Base-by-base conservation (phyloP, 1,139 yeast species). In the Saccharomyces hybrid region DNA sequence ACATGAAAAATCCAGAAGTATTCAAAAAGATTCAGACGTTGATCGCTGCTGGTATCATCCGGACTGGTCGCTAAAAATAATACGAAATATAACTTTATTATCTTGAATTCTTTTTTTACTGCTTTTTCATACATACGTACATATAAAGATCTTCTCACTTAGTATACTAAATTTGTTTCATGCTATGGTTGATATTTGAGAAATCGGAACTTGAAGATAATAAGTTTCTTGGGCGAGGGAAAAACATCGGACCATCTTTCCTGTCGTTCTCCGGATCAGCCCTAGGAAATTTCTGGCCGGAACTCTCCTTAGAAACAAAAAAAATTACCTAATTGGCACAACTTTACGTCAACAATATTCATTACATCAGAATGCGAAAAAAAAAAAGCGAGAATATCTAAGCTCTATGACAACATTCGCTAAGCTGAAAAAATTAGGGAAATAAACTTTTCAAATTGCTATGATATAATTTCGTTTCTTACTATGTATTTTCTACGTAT, bases 21-120 rank as follows among this genome's bases (percentile, higher is more conserved):
- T 82, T 84, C 66, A 85, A 84, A 73, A 95, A 93, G 82, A 84
- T 95, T 67, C 87, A 88, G 71, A 81, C 88, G 68, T 81, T 95
- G 73, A 86, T 91, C 70, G 96, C 97, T 56, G 97, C 99, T 32
- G 99, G 99, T 70, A 89, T 95, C 56, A 91, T 95, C 69, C 87
- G 97, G 73, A 90, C 97, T 31, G 67, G 67, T 51, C 55, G 48
- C 26, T 51, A 31, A 34, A n/a, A 32, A 5, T 20, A 26, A 46
- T 23, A 26, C 8, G 25, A 13, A 26, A 13, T 13, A 11, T 46
- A 13, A 14, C 20, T 4, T 25, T n/a, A 11, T 38, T 38, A 16
- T 9, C n/a, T 5, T 31, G n/a, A n/a, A n/a, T 38, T 38, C 16
- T 38, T 13, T 38, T 38, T 38, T 31, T 38, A 16, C 25, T 23